Percentiles rank a stretch among this genome's conserved stretches.
Evolutionary conservation across 2,329 filamentous ascomycete species (phyloP).

Genomic region (Scleromitrula shiraiana): DNA sequence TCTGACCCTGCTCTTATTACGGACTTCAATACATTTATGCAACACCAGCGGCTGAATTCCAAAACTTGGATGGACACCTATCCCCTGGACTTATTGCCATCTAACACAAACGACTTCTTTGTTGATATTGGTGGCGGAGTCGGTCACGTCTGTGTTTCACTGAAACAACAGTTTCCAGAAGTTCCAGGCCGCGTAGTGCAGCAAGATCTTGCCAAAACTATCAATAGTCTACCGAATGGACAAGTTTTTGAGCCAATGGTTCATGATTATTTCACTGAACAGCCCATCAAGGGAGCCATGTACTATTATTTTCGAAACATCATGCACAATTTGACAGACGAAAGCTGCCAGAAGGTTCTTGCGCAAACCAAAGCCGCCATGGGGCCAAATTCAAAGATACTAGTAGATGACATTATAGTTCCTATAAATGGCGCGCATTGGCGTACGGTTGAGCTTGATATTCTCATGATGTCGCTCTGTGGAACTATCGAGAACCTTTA

Average conservation of each 20-base stretch:
- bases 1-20: background rate
- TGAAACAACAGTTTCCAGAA: conserved; percentile 29
- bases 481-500: conserved; percentile 27
- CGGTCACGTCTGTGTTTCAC: conserved; percentile 31
- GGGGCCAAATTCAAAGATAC: conserved; percentile 18
- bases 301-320: conserved; percentile 34
- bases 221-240: conserved; percentile 18
- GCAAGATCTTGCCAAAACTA: conserved; percentile 32
- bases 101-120: conserved; percentile 20
- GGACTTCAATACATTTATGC: background rate
- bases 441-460: conserved; percentile 29
- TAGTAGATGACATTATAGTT: conserved; percentile 38
- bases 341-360: conserved; percentile 14
- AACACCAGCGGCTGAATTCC: background rate
- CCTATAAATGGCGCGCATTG: conserved; percentile 30
- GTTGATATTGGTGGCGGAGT: conserved; percentile 36
- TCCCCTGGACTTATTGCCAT: background rate
- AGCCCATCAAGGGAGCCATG: conserved; percentile 20
- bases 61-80: background rate
- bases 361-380: background rate
- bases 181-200: conserved; percentile 32
- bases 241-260: conserved; percentile 26
- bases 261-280: conserved; percentile 25
- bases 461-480: conserved; percentile 32
- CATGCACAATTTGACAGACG: conserved; percentile 34